Evolutionary conservation across 2,329 filamentous ascomycete genomes (phyloP), one percentile per base, ranked within the genome.

Genomic region (Trichoderma sp.): DNA sequence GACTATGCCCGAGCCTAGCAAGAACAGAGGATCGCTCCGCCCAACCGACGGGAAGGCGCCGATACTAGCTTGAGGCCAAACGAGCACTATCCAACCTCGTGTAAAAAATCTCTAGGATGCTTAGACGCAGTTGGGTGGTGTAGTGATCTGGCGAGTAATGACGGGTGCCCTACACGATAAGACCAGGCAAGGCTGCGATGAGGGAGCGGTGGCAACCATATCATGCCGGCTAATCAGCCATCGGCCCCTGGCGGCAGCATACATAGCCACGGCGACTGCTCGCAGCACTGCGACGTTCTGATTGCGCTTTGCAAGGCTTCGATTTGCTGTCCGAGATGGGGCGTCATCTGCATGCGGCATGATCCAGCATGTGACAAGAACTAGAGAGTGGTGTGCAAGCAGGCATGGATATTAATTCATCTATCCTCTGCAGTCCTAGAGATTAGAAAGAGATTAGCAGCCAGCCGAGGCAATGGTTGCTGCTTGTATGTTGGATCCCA

Each of bases 11-110:
- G 56, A 59, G 39, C 65, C 32, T 60, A 52, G 32, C 46, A 51
- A 54, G 13, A 46, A 56, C 43, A 28, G 30, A 32, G 65, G 65
- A 60, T 52, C 65, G 56, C 65, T 59, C 56, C 54, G 54, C 63
- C 37, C 24, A 67, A 21, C 43, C 59, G 59, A 56, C 59, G 59
- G 59, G 52, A 55, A 68, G 63, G 66, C 66, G 30, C 66, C 59
- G 66, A 64, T 61, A 32, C 39, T 51, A 56, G 59, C 34, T 61
- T 24, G n/a, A 14, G 66, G 28, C 16, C 52, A 43, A 26, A 68
- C 28, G 39, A 64, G 43, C 59, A 61, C 59, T 18, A 59, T 64
- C 52, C 59, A 60, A 49, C 63, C 39, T 59, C 55, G n/a, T 49
- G 55, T 24, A 28, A 52, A 51, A 55, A 55, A n/a, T 54, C 49